Evolutionary conservation across 768 basidiomycete genomes (phyloP).

Genomic region (Saitozyma podzolica): DNA sequence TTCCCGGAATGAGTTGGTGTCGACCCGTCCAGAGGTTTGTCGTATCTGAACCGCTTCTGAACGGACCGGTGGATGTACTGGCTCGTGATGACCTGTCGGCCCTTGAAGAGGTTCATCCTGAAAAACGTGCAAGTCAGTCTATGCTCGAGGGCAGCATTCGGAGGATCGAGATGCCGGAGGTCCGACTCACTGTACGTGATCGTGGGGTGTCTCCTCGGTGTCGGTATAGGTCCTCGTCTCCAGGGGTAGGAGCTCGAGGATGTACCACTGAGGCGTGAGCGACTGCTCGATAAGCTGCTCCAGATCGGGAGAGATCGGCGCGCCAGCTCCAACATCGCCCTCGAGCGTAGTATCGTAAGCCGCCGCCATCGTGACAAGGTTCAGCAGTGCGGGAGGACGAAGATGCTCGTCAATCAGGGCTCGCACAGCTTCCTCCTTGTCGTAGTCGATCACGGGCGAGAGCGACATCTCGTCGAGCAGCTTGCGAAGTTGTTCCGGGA

Average conservation of each 20-base stretch:
- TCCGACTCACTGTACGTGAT: no score
- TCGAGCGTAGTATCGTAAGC: constrained; percentile 9
- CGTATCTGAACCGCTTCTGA: constrained; percentile 14
- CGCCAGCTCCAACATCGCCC: not conserved
- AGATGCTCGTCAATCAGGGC: constrained; percentile 10
- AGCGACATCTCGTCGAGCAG: constrained; percentile 11
- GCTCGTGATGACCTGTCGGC: constrained; percentile 9
- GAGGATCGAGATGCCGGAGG: no score
- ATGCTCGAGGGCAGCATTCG: constrained; percentile 11
- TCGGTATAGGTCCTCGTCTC: constrained; percentile 23
- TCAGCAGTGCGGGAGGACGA: not conserved
- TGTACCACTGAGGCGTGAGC: constrained; percentile 17
- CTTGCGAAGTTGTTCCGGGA: constrained; percentile 4
- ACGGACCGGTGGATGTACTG: constrained; percentile 25
- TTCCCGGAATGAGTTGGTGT: not conserved
- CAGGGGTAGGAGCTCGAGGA: constrained; percentile 20
- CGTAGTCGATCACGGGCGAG: not conserved
- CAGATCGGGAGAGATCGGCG: not conserved
- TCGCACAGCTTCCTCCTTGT: constrained; percentile 3
- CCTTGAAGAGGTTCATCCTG: constrained; percentile 7
- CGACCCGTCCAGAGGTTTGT: not conserved
- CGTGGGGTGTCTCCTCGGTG: no score
- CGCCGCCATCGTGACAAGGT: constrained; percentile 13
- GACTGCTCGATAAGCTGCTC: constrained; percentile 10
- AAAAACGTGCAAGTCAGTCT: not conserved